Evolutionary conservation across 306 rosid species (phyloP), one percentile per base, ranked within the genome.

Genomic region (Cicer pinnatifidum): DNA sequence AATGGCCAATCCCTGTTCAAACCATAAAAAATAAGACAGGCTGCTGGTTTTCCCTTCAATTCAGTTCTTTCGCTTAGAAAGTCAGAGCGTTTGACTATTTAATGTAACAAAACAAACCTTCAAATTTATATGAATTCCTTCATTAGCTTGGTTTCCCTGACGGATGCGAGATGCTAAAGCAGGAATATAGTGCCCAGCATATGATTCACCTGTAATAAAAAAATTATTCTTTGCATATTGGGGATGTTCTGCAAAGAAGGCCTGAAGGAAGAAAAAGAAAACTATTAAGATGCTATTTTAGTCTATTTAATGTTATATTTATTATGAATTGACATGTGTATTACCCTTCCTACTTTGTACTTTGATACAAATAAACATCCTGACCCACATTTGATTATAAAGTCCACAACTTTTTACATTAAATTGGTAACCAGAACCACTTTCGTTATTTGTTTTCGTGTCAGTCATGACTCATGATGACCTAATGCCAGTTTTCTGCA

Each of bases 111-210:
- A 72, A 37, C 66, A 66, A 44, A 89, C 98, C 93, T 90, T 90
- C 28, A 92, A 78, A 75, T 90, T 92, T 80, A 92, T 82, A 85
- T 87, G 96, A 77, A 88, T 86, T 82, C 98, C 98, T 86, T 90
- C 96, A 7, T 87, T 92, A 68, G 87, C 95, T 85, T 90, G 81
- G 89, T 92, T 92, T 75, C 96, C 98, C 13, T 6, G 83, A 67
- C 72, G 97, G 62, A 92, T 82, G 64, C 97, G 88, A 65, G 97
- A 75, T 51, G 96, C 98, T 66, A 92, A 86, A 63, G 98, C 98
- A 50, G 97, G 97, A 85, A 92, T 92, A 64, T 92, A 92, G 75
- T 92, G 98, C 72, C 97, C 98, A 53, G 97, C 96, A 82, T 92
- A 92, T 69, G 98, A 92, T 71, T 92, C 97, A 41, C 97, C 98